Conservation (phyloP, 768 basidiomycete species). For the Auriscalpium vulgare region DNA sequence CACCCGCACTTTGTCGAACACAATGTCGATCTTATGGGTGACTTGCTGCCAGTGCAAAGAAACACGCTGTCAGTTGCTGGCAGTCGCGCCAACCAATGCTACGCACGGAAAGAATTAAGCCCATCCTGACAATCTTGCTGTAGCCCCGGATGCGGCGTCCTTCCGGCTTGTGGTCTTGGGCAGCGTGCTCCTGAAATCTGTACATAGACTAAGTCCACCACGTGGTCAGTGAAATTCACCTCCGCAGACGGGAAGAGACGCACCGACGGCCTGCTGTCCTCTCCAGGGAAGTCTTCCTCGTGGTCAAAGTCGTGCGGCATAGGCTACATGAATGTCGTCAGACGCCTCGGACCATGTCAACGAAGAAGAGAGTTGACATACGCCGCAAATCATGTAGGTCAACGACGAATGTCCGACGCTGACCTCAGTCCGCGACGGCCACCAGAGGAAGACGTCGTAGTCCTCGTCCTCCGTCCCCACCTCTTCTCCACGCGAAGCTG, state of each 20-base stretch:
- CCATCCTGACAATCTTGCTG: constrained; percentile 11
- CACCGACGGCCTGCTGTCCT: too few species aligned
- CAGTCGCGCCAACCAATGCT: neutral
- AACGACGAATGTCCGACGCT: neutral
- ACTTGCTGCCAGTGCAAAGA: neutral
- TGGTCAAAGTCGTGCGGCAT: too few species aligned
- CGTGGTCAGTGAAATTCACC: too few species aligned
- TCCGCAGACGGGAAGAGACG: too few species aligned
- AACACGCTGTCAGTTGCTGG: neutral
- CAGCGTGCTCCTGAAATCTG: too few species aligned
- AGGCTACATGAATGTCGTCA: too few species aligned
- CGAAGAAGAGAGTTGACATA: too few species aligned
- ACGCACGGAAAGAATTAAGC: constrained; percentile 7
- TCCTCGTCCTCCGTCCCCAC: constrained; percentile 8
- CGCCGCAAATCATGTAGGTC: too few species aligned
- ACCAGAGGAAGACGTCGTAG: constrained; percentile 12
- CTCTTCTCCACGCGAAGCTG: neutral
- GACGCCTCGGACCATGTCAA: too few species aligned
- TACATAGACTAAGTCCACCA: too few species aligned
- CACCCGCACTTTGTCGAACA: neutral
- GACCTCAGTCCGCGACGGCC: constrained; percentile 8
- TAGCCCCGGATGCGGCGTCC: neutral
- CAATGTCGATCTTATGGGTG: neutral
- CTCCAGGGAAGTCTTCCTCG: too few species aligned
- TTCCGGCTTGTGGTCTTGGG: too few species aligned